Base-by-base conservation (phyloP, 495 filamentous ascomycete genomes). In the Hypoxylon lienhwacheense region DNA sequence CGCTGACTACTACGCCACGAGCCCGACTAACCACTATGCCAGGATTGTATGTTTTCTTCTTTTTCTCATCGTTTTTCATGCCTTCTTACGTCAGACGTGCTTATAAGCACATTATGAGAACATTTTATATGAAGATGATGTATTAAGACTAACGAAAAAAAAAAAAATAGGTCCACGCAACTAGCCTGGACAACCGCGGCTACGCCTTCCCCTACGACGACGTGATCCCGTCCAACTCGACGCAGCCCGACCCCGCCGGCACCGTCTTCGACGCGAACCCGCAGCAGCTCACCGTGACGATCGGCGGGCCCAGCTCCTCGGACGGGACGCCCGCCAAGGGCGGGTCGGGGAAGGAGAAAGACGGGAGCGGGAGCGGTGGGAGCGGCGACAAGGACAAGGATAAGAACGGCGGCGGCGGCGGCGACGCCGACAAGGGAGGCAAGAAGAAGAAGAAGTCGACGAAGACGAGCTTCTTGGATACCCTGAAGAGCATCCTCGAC, bases 161-260 rank as follows among this genome's bases (percentile, higher is more conserved):
- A 8, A 26, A 8, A 26, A 26, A 26, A 10, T 21, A 41, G 37
- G 21, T 85, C 47, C 87, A 91, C 69, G 73, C 65, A 19, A 76
- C 75, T 29, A 84, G 82, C 53, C 53, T 81, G 5, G 85, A 85
- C 68, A 74, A 77, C 2, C 69, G 77, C 10, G 87, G 87, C 1
- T 91, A 90, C 70, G 84, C 86, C 1, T 90, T 90, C 60, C 86
- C 87, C 0, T 91, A 89, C 62, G 87, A 91, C 63, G 87, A 91
- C 67, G 87, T 90, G 3, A 75, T 77, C 15, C 77, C 84, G 0
- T 67, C 69, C 12, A 78, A 75, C 42, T 80, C 74, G 0, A 55
- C 65, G 10, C 64, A 39, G 6, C 62, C 65, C 2, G 81, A 89
- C 67, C 82, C 85, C 55, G 80, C 79, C 22, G 87, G 87, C 2